Evolutionary conservation across 352 stramenopile species (phyloP), one percentile per base, ranked within the genome.

Genomic region (Pythium sp.): DNA sequence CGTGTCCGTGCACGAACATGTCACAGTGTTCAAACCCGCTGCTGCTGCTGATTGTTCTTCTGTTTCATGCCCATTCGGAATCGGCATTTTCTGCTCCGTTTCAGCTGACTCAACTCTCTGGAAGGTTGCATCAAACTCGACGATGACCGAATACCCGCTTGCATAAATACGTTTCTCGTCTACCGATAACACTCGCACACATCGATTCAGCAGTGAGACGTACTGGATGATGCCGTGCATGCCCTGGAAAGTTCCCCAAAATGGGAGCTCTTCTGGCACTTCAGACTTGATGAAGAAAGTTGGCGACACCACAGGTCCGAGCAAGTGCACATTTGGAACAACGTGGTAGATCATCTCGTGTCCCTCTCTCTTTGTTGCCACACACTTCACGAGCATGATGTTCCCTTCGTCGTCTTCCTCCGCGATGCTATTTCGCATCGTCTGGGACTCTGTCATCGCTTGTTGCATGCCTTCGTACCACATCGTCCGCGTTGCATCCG

Each of bases 241-340:
- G 9, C 86, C 84, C 32, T 91, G 75, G 62, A 89, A 94, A 2
- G 79, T 89, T 30, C 86, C 86, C 84, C 84, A 94, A 58, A 94
- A 92, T 2, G 86, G 86, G 26, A 94, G 77, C 60, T 92, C 86
- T 64, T 94, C 86, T 0, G 84, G 84, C 1, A 94, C 86, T 36
- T 92, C 86, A 0, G 82, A 94, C 49, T 91, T 90, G 5, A 94
- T 66, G 26, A 86, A 87, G 68, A 94, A 94, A 36, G 70, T 90
- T 4, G 79, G 77, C 30, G 80, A 75, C 11, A 87, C 82, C 62
- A 90, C 72, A 0, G 84, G 84, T 1, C 77, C 72, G 0, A 93
- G 69, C 46, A 90, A 67, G 22, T 90, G 80, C 6, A 90, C 77
- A 47, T 91, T 84, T 0, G 85, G 85, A 2, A 90, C 56, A 1